A percentile compares a stretch with the other conserved stretches of the same genome.
Evolutionary conservation across 306 rosid species (phyloP).

Genomic region (Corylus americana): DNA sequence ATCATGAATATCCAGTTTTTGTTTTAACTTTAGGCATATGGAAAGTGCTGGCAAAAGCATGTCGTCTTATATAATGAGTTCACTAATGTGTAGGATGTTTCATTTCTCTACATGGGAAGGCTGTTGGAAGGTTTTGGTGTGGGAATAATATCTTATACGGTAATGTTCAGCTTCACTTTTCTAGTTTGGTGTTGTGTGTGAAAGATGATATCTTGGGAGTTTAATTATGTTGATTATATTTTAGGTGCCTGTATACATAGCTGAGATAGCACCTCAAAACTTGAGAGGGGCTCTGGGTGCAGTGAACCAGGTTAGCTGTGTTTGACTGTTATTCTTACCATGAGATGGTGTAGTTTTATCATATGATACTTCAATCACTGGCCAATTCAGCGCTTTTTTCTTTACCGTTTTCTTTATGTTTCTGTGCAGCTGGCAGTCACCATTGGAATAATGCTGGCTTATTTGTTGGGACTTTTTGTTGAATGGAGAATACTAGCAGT

Average conservation of each 20-base stretch:
- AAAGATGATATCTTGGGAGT: slow-evolving; percentile 23
- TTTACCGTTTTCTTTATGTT: slow-evolving; percentile 9
- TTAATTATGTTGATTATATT: slow-evolving; percentile 26
- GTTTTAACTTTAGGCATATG: slow-evolving; percentile 3
- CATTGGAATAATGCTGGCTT: slow-evolving; percentile 87
- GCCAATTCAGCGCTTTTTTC: not conserved
- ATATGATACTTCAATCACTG: slow-evolving; percentile 4
- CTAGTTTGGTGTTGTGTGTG: slow-evolving; percentile 21
- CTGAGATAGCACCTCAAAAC: slow-evolving; percentile 95
- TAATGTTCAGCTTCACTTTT: slow-evolving; percentile 29
- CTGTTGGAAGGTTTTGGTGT: slow-evolving; percentile 98
- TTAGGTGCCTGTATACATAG: slow-evolving; percentile 90
- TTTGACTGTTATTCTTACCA: slow-evolving; percentile 4
- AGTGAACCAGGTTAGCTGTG: slow-evolving; percentile 77
- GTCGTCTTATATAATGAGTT: slow-evolving; percentile 15
- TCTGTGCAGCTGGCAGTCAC: slow-evolving; percentile 83
- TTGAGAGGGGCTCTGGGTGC: slow-evolving; percentile 79
- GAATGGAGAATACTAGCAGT: slow-evolving; percentile 93
- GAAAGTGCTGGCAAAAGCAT: slow-evolving; percentile 3
- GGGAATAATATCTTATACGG: slow-evolving; percentile 93
- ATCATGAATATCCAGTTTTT: slow-evolving; percentile 6
- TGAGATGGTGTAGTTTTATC: not conserved
- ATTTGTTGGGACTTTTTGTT: slow-evolving; percentile 90
- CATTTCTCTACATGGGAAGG: slow-evolving; percentile 97
- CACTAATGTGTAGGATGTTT: slow-evolving; percentile 58